Conservation (phyloP, 2,329 filamentous ascomycete species). For the Penicillium oxalicum region DNA sequence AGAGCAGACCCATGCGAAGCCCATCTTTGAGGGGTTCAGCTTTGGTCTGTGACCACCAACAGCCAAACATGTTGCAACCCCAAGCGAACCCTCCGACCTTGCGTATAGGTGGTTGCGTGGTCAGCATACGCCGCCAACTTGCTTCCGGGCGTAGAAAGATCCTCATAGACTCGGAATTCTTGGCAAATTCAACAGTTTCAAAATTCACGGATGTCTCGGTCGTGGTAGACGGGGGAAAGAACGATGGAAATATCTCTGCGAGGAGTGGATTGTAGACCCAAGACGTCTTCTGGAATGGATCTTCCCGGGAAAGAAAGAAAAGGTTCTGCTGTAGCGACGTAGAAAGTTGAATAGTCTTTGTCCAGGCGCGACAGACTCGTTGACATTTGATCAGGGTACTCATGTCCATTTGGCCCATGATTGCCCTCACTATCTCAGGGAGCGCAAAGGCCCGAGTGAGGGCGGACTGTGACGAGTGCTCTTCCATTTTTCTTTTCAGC, state of each 20-base stretch:
- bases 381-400: background rate
- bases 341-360: background rate
- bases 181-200: background rate
- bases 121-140: background rate
- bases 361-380: background rate
- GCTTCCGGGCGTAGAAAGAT: background rate
- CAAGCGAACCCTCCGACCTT: background rate
- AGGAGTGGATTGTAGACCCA: background rate
- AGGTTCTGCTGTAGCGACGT: background rate
- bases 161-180: background rate
- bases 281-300: background rate
- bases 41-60: background rate
- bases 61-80: background rate
- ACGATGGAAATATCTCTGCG: background rate
- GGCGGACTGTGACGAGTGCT: background rate
- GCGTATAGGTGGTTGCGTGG: background rate
- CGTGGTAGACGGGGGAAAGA: background rate
- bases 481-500: background rate
- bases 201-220: background rate
- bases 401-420: slow-evolving; percentile 1
- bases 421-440: background rate
- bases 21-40: background rate
- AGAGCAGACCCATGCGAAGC: background rate
- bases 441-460: background rate
- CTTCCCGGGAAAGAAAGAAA: background rate